These are phyloP conservation scores for Coprinopsis strossmayeri DNA, from an alignment of 768 basidiomycete genomes.

Conservation along the genomic window DNA sequence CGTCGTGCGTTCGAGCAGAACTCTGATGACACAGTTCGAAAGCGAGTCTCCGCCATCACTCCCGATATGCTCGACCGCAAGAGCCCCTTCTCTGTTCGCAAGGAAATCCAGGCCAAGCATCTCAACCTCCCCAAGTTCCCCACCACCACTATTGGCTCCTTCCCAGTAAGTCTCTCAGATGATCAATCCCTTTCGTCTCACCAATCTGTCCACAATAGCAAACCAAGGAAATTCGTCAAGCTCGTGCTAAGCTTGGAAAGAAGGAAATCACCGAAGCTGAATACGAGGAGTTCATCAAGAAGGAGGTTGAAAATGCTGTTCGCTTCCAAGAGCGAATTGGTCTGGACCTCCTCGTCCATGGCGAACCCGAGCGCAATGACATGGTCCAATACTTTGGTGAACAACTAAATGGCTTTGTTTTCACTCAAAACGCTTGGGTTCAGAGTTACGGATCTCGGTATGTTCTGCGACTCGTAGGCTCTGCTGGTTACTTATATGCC, in stretches of 20 bases:
- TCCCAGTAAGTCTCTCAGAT: slow-evolving; percentile 59
- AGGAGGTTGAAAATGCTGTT: slow-evolving; percentile 91
- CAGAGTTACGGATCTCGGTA: slow-evolving; percentile 98
- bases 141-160: slow-evolving; percentile 97
- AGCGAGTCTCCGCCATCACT: slow-evolving; percentile 90
- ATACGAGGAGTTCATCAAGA: slow-evolving; percentile 98
- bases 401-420: slow-evolving; percentile 89
- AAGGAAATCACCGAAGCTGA: slow-evolving; percentile 77
- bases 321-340: slow-evolving; percentile 96
- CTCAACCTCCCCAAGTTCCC: slow-evolving; percentile 95
- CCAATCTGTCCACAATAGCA: slow-evolving; percentile 44
- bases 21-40: slow-evolving; percentile 92
- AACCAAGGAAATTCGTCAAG: slow-evolving; percentile 98
- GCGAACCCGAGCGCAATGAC: slow-evolving; percentile 98
- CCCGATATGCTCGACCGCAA: slow-evolving; percentile 81
- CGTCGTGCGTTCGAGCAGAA: slow-evolving; percentile 91
- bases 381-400: slow-evolving; percentile 99
- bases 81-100: slow-evolving; percentile 82
- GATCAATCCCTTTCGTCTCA: slow-evolving; percentile 6
- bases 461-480: slow-evolving; percentile 17
- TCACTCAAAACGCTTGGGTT: slow-evolving; percentile 99
- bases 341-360: slow-evolving; percentile 96
- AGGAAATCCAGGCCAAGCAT: slow-evolving; percentile 82
- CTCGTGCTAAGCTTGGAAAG: slow-evolving; percentile 93
- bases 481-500: slow-evolving; percentile 4